Evolutionary conservation across 2,329 filamentous ascomycete species (phyloP), one percentile per base, ranked within the genome.

Genomic region (Xylaria digitata): DNA sequence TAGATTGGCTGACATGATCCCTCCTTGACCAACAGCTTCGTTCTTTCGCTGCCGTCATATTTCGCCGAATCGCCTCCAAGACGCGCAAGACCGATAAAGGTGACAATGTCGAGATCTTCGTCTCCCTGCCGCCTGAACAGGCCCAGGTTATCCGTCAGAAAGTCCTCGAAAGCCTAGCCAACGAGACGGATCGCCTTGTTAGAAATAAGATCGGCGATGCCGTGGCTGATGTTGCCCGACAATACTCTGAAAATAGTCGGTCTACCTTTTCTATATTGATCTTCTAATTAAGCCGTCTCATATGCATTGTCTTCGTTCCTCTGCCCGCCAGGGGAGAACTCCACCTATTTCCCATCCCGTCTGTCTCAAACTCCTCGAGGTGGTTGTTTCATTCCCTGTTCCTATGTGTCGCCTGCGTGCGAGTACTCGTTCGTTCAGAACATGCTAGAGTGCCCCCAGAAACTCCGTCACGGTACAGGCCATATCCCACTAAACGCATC

Each of bases 201-300:
- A 87, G 96, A 75, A 96, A 97, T 83, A 99, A 99, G 81, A 92
- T 98, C 77, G 96, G 94, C 74, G 96, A 99, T 81, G 94, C 95
- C n/a, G 92, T 98, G 69, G 96, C 96, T 26, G 96, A 99, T 81
- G 86, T 99, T 67, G 96, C 95, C 50, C 89, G 96, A 75, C 94
- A 99, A 82, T 97, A 97, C 81, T 92, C 92, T 50, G 96, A 98
- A 75, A 93, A 92, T 76, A 90, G 93, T 97, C 85, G 79, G 90
- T 76, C 46, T 60, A 42, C 50, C 23, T 34, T 13, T 43, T 56
- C 37, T 64, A 60, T 49, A 42, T 30, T 58, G 23, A 50, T 13
- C 26, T 53, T 34, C 30, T 65, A 45, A 19, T 23, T 40, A 9
- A 49, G 26, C 13, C 26, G 15, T 43, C 40, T 23, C 9, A 30